Evolutionary conservation across 306 rosid genomes (phyloP).

Genomic region (Acmispon strigosus): DNA sequence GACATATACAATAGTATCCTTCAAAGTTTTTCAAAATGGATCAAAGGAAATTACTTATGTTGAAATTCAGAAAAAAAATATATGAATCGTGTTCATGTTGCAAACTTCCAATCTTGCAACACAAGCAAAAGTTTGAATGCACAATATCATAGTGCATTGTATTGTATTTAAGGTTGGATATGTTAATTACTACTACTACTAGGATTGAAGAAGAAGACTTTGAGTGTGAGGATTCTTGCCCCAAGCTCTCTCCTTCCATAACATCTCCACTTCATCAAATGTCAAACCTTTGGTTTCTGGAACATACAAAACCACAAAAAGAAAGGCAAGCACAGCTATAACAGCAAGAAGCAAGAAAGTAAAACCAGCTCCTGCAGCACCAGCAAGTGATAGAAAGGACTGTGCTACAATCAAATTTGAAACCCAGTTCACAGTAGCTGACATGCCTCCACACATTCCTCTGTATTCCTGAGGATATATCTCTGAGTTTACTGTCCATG

Average conservation of each 20-base stretch:
- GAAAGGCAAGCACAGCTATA: constrained; percentile 52
- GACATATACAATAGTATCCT: too few relatives aligned
- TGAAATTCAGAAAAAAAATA: neutral
- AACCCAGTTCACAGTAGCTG: constrained; percentile 88
- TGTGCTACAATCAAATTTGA: constrained; percentile 77
- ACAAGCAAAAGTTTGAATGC: neutral
- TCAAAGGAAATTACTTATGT: neutral
- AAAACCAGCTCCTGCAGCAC: constrained; percentile 58
- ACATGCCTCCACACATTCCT: constrained; percentile 90
- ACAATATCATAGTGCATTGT: too few relatives aligned
- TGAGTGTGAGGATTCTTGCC: constrained; percentile 40
- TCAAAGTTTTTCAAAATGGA: too few relatives aligned
- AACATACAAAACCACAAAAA: constrained; percentile 49
- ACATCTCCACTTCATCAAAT: constrained; percentile 80
- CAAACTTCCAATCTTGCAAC: neutral
- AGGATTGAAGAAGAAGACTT: constrained; percentile 48
- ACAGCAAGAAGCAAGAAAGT: constrained; percentile 73
- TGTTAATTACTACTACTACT: too few relatives aligned
- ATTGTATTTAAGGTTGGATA: too few relatives aligned
- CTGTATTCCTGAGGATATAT: constrained; percentile 78
- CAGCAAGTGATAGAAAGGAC: constrained; percentile 65
- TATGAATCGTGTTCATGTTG: neutral
- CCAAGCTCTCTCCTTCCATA: constrained; percentile 85
- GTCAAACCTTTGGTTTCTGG: constrained; percentile 92
- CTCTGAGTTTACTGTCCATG: constrained; percentile 94